Evolutionary conservation across 1,139 yeast genomes (phyloP).

Genomic region (Lodderomyces pseudojiufengensis): DNA sequence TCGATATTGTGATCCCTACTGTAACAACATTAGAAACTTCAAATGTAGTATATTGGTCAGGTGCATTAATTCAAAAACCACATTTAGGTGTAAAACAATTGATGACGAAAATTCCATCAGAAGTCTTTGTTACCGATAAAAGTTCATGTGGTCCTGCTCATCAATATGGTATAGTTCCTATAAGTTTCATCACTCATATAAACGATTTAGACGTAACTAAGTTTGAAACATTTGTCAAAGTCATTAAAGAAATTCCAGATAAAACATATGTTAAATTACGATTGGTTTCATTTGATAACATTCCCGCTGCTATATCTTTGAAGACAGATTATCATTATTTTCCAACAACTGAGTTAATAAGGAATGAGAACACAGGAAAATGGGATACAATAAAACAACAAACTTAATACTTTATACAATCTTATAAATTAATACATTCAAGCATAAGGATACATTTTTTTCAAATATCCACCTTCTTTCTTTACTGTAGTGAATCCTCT

Average conservation of each 20-base stretch:
- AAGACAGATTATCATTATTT: constrained; percentile 90
- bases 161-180: constrained; percentile 75
- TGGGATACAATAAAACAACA: constrained; percentile 47
- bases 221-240: constrained; percentile 59
- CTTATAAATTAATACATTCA: no score
- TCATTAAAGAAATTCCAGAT: constrained; percentile 67
- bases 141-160: constrained; percentile 82
- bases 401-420: no score
- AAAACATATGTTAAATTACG: constrained; percentile 78
- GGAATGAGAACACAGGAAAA: constrained; percentile 36
- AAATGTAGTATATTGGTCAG: constrained; percentile 76
- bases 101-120: constrained; percentile 73
- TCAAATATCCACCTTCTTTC: constrained; percentile 44
- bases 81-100: constrained; percentile 56
- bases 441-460: constrained; percentile 5
- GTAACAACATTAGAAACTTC: constrained; percentile 54
- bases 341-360: constrained; percentile 71
- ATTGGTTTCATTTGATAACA: constrained; percentile 77
- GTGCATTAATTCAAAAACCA: constrained; percentile 62
- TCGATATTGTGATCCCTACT: constrained; percentile 63
- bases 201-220: constrained; percentile 73
- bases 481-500: constrained; percentile 62
- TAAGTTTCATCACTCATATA: constrained; percentile 85
- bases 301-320: constrained; percentile 80
- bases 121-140: constrained; percentile 72